Conservation (phyloP, 768 basidiomycete genomes). For the Bullera alba region DNA sequence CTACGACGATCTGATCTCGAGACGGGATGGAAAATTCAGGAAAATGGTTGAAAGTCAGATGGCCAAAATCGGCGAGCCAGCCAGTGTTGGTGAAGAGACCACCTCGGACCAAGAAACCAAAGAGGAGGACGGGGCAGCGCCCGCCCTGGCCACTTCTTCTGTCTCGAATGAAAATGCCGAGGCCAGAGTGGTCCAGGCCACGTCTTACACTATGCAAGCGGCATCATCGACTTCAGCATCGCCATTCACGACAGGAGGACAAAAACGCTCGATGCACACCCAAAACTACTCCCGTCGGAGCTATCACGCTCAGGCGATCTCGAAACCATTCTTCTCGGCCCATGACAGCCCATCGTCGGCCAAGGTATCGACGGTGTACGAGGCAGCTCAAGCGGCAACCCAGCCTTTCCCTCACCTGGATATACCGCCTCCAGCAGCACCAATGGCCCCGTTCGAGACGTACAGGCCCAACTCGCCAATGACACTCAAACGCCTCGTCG, state of each 20-base stretch:
- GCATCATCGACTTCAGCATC: neutral
- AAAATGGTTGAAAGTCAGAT: constrained; percentile 41
- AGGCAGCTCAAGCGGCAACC: constrained; percentile 12
- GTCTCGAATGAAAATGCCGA: neutral
- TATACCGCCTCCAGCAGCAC: constrained; percentile 25
- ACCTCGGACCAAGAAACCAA: neutral
- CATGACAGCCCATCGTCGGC: constrained; percentile 15
- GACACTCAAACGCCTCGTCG: constrained; percentile 52
- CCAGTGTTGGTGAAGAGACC: constrained; percentile 3
- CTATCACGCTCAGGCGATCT: constrained; percentile 14
- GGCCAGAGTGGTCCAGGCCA: neutral
- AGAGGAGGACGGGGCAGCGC: neutral
- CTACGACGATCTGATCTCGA: constrained; percentile 30
- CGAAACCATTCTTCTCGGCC: constrained; percentile 30
- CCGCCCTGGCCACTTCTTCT: neutral
- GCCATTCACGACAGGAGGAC: constrained; percentile 8
- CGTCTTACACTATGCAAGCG: neutral
- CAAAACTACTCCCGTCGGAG: constrained; percentile 15
- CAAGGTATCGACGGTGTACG: constrained; percentile 21
- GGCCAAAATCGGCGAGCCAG: constrained; percentile 31
- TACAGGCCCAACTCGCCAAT: constrained; percentile 40
- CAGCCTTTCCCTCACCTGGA: constrained; percentile 27
- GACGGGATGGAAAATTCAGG: constrained; percentile 32
- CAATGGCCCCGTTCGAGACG: constrained; percentile 23
- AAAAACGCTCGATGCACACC: constrained; percentile 19